These are phyloP conservation scores for Blastobotrys chiropterorum DNA, from an alignment of 805 yeast genomes.

Conservation along the genomic window DNA sequence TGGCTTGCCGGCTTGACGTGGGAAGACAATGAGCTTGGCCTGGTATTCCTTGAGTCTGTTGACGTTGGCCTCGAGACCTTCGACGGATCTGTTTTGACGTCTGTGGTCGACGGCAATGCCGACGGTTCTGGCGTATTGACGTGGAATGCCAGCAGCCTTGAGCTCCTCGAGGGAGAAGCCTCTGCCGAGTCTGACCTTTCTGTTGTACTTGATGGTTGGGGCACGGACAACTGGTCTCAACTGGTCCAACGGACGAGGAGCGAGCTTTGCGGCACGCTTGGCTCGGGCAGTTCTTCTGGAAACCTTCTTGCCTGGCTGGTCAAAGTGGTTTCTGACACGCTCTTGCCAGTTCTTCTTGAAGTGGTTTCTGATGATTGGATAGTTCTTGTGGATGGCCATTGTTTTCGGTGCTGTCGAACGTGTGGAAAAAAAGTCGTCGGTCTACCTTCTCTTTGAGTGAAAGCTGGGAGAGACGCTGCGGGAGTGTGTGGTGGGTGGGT, in stretches of 20 bases:
- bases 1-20: conserved; percentile 75
- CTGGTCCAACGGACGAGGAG: conserved; percentile 96
- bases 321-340: conserved; percentile 98
- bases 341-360: conserved; percentile 99
- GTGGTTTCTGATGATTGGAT: conserved; percentile 98
- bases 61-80: conserved; percentile 90
- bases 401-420: too few species aligned
- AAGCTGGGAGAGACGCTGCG: too few species aligned
- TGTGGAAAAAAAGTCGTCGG: too few species aligned
- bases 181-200: conserved; percentile 99
- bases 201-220: conserved; percentile 98
- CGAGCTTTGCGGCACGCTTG: conserved; percentile 86
- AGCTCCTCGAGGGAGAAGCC: conserved; percentile 98
- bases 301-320: conserved; percentile 99
- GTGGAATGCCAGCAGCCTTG: conserved; percentile 92
- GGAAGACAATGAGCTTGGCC: conserved; percentile 92
- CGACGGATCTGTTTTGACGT: conserved; percentile 97
- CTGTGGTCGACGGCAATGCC: conserved; percentile 99
- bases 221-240: conserved; percentile 98
- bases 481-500: too few species aligned
- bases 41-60: conserved; percentile 95
- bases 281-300: conserved; percentile 95
- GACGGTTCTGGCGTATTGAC: conserved; percentile 95
- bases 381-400: conserved; percentile 95
- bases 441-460: too few species aligned